Evolutionary conservation across 2,329 filamentous ascomycete species (phyloP), one percentile per base, ranked within the genome.

Genomic region (Fusarium sp.): DNA sequence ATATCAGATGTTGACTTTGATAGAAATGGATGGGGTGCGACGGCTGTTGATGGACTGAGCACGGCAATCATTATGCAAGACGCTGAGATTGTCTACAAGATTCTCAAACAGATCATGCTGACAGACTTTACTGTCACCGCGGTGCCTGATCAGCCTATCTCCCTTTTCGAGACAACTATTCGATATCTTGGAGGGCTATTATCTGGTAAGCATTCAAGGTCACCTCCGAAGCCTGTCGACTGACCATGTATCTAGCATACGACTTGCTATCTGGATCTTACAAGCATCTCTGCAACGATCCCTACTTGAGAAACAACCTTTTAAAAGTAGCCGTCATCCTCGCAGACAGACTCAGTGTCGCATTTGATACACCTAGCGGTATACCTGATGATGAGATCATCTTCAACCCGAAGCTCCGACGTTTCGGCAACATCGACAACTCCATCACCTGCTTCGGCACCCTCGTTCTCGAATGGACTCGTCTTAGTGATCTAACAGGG

Each of bases 21-120:
- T n/a, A 74, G 71, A 6, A 74, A 74, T 44, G 71, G 71, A 6
- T 74, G 71, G 71, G 71, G 71, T 3, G 71, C 71, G 6, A 74
- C 71, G 2, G 71, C 71, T 2, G 69, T 74, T 2, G 71, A 74
- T 52, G 71, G 62, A 2, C 13, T 74, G 20, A 74, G 71, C 37
- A 74, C 71, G 0, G 71, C 71, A 6, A 74, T 74, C 7, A 44
- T 74, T 4, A 74, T 74, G 71, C 57, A 70, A 9, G 65, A 74
- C 10, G 27, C 9, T 6, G 53, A 48, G 11, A 68, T 65, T 9
- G 71, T 74, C n/a, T 27, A 63, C 17, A 74, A 70, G 23, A 74
- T 74, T 12, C 30, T 74, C 0, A 35, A 46, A 12, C 71, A 74
- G 12, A 68, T 74, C 35, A 56, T 60, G 17, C 23, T 20, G 5